These are phyloP conservation scores for Evansstolkia leycettana DNA, from an alignment of 495 filamentous ascomycete genomes.

Conservation along the genomic window DNA sequence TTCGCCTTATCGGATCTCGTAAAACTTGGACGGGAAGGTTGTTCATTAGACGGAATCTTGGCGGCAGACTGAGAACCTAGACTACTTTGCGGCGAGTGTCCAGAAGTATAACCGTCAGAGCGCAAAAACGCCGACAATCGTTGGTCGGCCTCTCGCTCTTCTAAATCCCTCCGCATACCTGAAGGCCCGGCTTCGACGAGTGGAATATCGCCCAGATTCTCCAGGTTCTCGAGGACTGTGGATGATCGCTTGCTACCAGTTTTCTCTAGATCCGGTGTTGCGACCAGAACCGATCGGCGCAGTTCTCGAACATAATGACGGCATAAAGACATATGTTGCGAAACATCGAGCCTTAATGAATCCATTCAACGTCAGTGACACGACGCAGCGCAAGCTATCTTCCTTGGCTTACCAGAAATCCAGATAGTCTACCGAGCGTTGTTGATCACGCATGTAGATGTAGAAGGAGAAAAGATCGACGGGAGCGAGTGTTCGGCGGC, in stretches of 20 bases:
- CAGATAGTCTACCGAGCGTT: conserved; percentile 92
- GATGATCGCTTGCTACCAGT: conserved; percentile 74
- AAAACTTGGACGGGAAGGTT: conserved; percentile 56
- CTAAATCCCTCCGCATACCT: conserved; percentile 21
- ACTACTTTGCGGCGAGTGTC: conserved; percentile 62
- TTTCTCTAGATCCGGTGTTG: conserved; percentile 83
- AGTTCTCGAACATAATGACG: conserved; percentile 95
- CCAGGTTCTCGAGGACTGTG: conserved; percentile 57
- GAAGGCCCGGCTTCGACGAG: conserved; percentile 34
- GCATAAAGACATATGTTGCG: conserved; percentile 96
- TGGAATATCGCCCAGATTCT: conserved; percentile 49
- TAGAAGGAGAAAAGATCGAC: conserved; percentile 98
- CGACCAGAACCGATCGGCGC: conserved; percentile 81
- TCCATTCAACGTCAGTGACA: background rate
- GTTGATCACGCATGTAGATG: conserved; percentile 99
- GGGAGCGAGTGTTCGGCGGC: conserved; percentile 76
- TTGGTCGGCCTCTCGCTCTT: conserved; percentile 61
- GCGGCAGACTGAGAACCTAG: conserved; percentile 36
- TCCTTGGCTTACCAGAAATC: conserved; percentile 74
- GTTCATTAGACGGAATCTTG: conserved; percentile 31
- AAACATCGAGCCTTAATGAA: conserved; percentile 81
- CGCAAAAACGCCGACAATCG: conserved; percentile 83
- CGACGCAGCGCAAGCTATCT: background rate
- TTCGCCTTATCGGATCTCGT: conserved; percentile 43
- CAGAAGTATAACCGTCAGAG: conserved; percentile 44